A percentile compares a stretch with the other conserved stretches of the same genome.
Evolutionary conservation across 495 filamentous ascomycete species (phyloP).

Genomic region (Podospora sp.): DNA sequence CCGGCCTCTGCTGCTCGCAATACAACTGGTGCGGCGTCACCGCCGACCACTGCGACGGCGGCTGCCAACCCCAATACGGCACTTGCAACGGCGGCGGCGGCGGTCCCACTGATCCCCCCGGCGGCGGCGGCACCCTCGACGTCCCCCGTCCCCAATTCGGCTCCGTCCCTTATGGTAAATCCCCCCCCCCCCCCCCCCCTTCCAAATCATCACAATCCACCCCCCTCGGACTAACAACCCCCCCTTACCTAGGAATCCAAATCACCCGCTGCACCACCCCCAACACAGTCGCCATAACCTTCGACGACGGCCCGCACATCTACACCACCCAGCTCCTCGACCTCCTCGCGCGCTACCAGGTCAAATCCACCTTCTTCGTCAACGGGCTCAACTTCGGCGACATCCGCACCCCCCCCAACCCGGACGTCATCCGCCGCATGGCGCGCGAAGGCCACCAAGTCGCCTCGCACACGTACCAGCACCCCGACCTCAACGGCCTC

Average conservation of each 20-base stretch:
- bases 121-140: constrained; percentile 3
- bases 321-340: constrained; percentile 31
- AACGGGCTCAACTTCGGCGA: constrained; percentile 60
- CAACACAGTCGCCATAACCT: constrained; percentile 37
- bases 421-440: constrained; percentile 21
- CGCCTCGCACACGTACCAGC: constrained; percentile 34
- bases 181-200: too few relatives aligned
- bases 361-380: constrained; percentile 68
- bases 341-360: constrained; percentile 30
- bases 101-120: background rate
- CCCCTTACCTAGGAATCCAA: too few relatives aligned
- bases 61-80: constrained; percentile 16
- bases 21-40: constrained; percentile 16
- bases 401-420: constrained; percentile 30
- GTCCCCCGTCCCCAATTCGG: constrained; percentile 11
- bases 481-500: constrained; percentile 32
- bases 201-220: too few relatives aligned
- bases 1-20: constrained; percentile 10
- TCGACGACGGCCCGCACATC: constrained; percentile 40
- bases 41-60: constrained; percentile 2
- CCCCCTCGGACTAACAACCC: too few relatives aligned
- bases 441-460: constrained; percentile 26
- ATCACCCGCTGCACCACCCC: constrained; percentile 58
- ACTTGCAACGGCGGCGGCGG: background rate
- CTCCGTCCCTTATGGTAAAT: constrained; percentile 4